Evolutionary conservation across 805 yeast species (phyloP), one percentile per base, ranked within the genome.

Genomic region (Pichia paraexigua): DNA sequence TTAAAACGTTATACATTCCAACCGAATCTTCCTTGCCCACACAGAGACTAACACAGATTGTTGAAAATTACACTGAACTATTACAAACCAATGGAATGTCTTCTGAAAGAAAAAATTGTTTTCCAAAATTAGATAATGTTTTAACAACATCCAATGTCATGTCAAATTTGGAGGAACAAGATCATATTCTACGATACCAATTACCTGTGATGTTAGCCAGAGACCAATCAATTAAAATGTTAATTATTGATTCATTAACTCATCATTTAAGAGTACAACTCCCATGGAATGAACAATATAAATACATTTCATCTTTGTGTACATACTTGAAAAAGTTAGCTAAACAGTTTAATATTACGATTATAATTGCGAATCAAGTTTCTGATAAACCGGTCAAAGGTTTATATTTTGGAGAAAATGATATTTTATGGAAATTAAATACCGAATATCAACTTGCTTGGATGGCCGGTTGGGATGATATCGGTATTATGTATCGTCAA

Each of bases 221-320:
- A 44, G 62, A 68, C 32, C 55, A 63, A 13, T 65, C 67, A 0
- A 71, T 83, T 2, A 83, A 77, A 43, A 60, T 85, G 28, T 71
- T 92, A 0, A 74, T 89, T 1, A 72, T 91, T 11, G 98, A 92
- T 65, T 86, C 96, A 35, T 79, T 91, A 5, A 82, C 92, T 0
- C 96, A 88, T 60, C 95, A 86, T 64, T 64, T 90, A 32, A 70
- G 95, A 52, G 82, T 82, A 1, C 88, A 83, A 56, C 61, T 80
- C 24, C 73, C 67, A 42, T 69, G 72, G 41, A 65, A 74, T 20
- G 67, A 71, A 50, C 74, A 78, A 53, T 67, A 72, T 48, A 60
- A 66, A 47, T 75, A 78, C 56, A 60, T 77, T 21, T 66, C 69
- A 28, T 67, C 66, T 37, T 58, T 79, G 35, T 77, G 80, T 12